Evolutionary conservation across 139 green algal genomes (phyloP).

Genomic region (Chlamydomonas sp.): DNA sequence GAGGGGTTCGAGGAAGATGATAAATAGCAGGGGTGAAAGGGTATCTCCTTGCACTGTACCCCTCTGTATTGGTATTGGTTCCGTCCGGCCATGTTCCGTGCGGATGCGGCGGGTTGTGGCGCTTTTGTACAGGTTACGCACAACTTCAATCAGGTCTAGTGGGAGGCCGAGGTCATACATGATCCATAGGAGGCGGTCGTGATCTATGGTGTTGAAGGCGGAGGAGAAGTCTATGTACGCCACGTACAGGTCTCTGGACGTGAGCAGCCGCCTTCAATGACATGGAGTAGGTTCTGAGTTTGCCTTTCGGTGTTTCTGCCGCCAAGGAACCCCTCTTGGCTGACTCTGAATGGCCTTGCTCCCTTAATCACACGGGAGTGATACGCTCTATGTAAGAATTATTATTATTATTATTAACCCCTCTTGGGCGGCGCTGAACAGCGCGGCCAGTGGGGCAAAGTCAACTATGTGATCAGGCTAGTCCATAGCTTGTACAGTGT

Average conservation of each 20-base stretch:
- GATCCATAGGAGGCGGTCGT: background rate
- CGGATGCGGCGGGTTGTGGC: too few species aligned
- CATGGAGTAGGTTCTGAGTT: background rate
- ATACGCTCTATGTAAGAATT: too few species aligned
- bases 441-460: conserved; percentile 23
- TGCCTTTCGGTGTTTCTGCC: background rate
- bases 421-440: conserved; percentile 41
- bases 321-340: background rate
- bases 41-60: too few species aligned
- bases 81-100: too few species aligned
- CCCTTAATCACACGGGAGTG: too few species aligned
- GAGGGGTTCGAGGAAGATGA: too few species aligned
- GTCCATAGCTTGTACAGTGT: conserved; percentile 65
- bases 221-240: conserved; percentile 4
- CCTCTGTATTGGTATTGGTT: too few species aligned
- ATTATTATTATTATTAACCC: too few species aligned
- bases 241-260: background rate
- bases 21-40: too few species aligned
- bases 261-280: background rate
- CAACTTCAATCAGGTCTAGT: too few species aligned
- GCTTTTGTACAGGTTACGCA: too few species aligned
- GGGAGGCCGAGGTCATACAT: background rate
- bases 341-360: background rate
- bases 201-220: background rate
- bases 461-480: conserved; percentile 33